Evolutionary conservation across 2,329 filamentous ascomycete species (phyloP).

Genomic region (Phialocephala subalpina): DNA sequence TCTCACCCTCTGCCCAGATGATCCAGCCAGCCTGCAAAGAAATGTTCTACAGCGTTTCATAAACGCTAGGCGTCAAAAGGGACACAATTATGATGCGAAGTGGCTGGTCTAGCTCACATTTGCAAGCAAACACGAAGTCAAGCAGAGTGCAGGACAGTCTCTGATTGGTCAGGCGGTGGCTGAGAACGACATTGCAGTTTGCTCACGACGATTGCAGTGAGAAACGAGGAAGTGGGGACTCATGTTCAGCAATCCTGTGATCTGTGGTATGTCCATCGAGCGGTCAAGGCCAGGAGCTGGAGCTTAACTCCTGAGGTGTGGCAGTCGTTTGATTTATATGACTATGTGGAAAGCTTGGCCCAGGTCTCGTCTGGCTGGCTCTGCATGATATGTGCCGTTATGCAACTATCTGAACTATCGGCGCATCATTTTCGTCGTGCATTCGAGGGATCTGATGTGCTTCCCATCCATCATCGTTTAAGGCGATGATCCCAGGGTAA

Average conservation of each 20-base stretch:
- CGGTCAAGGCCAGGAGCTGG: constrained; percentile 25
- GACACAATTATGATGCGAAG: constrained; percentile 30
- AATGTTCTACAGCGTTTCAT: constrained; percentile 33
- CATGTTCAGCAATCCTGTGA: constrained; percentile 28
- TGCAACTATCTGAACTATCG: constrained; percentile 26
- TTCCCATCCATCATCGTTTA: constrained; percentile 4
- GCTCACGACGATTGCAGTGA: constrained; percentile 29
- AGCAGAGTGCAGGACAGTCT: not conserved
- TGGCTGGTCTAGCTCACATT: constrained; percentile 30
- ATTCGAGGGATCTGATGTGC: constrained; percentile 19
- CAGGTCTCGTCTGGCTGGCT: constrained; percentile 19
- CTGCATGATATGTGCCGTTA: constrained; percentile 27
- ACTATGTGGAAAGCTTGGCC: constrained; percentile 8
- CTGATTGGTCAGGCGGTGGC: constrained; percentile 19
- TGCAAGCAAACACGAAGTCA: constrained; percentile 35
- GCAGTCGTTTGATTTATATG: constrained; percentile 33
- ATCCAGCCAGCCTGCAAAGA: constrained; percentile 29
- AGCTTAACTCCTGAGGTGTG: constrained; percentile 23
- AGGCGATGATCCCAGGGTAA: not conserved
- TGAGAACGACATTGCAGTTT: constrained; percentile 31
- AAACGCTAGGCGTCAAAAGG: constrained; percentile 18
- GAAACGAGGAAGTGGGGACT: constrained; percentile 16
- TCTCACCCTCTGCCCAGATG: constrained; percentile 30
- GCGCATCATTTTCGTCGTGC: constrained; percentile 26
- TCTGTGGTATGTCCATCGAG: constrained; percentile 17